A percentile compares a stretch with the other conserved stretches of the same genome.
Conservation (phyloP, 2,329 filamentous ascomycete species). For the Aspergillus tamarii region DNA sequence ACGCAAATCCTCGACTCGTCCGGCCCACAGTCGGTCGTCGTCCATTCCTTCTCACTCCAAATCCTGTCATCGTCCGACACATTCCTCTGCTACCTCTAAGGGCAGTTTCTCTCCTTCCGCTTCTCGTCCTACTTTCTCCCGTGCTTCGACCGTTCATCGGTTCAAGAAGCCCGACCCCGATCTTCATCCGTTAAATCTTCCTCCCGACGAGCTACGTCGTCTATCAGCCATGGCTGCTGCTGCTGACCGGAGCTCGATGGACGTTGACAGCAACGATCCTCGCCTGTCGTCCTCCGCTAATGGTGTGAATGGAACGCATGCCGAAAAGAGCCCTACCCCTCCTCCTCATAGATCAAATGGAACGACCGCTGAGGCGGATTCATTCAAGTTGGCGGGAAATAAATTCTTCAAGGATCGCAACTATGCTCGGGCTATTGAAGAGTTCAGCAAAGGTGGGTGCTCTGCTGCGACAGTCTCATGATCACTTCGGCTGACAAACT, state of each 20-base stretch:
- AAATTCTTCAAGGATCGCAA: conserved; percentile 96
- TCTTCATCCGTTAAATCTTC: conserved; percentile 86
- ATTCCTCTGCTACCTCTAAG: conserved; percentile 9
- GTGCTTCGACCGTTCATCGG: conserved; percentile 27
- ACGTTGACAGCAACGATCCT: conserved; percentile 68
- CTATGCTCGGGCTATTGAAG: conserved; percentile 82
- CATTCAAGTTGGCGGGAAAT: conserved; percentile 90
- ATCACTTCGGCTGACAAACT: conserved; percentile 5
- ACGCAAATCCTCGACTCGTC: conserved; percentile 16
- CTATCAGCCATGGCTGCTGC: conserved; percentile 62
- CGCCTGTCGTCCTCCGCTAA: conserved; percentile 55
- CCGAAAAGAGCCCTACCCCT: conserved; percentile 49
- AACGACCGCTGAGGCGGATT: conserved; percentile 75
- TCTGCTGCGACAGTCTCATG: not conserved
- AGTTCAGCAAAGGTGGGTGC: conserved; percentile 87
- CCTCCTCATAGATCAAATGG: conserved; percentile 55
- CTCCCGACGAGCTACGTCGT: conserved; percentile 82
- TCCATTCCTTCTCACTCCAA: conserved; percentile 13
- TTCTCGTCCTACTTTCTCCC: conserved; percentile 24
- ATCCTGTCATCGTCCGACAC: conserved; percentile 19
- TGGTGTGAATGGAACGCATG: conserved; percentile 37
- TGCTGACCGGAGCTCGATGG: conserved; percentile 67
- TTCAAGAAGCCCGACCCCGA: conserved; percentile 53
- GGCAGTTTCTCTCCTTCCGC: conserved; percentile 15
- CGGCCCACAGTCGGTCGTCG: conserved; percentile 11